A percentile compares a stretch with the other conserved stretches of the same genome.
phyloP scores from a whole-genome alignment of 2,329 filamentous ascomycete genomes.

The Fusarium sp. region DNA sequence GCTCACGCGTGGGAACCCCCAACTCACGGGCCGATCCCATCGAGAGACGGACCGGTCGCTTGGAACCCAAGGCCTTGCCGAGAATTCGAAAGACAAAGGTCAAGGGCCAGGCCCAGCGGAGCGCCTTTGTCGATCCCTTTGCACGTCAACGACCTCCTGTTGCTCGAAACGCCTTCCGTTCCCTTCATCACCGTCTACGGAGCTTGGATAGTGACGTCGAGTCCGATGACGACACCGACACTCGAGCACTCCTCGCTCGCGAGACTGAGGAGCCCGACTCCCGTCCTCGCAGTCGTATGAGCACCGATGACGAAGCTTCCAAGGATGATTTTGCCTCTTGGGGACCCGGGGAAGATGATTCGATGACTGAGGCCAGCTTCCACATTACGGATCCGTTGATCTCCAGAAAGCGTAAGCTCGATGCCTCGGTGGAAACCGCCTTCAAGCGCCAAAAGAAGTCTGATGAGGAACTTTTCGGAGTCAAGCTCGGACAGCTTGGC shows the following conservation, averaged over 20 bases:
- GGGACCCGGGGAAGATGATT: constrained; percentile 68
- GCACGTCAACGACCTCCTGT: constrained; percentile 70
- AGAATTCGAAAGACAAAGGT: constrained; percentile 78
- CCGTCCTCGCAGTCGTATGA: constrained; percentile 79
- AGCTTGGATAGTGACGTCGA: constrained; percentile 77
- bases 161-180: constrained; percentile 73
- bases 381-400: constrained; percentile 66
- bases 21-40: constrained; percentile 70
- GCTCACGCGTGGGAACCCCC: constrained; percentile 72
- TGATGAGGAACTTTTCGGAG: constrained; percentile 81
- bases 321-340: constrained; percentile 62
- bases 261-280: constrained; percentile 91
- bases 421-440: constrained; percentile 71
- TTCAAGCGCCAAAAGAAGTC: constrained; percentile 84
- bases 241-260: constrained; percentile 65
- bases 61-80: constrained; percentile 72
- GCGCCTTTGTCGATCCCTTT: constrained; percentile 75
- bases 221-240: constrained; percentile 82
- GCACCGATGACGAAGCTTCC: constrained; percentile 66
- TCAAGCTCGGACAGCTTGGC: constrained; percentile 66
- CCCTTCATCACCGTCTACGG: constrained; percentile 79
- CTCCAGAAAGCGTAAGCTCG: constrained; percentile 79
- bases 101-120: constrained; percentile 63
- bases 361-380: constrained; percentile 79
- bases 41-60: constrained; percentile 67